Conservation (phyloP, 805 yeast genomes). For the Kazachstania africana region DNA sequence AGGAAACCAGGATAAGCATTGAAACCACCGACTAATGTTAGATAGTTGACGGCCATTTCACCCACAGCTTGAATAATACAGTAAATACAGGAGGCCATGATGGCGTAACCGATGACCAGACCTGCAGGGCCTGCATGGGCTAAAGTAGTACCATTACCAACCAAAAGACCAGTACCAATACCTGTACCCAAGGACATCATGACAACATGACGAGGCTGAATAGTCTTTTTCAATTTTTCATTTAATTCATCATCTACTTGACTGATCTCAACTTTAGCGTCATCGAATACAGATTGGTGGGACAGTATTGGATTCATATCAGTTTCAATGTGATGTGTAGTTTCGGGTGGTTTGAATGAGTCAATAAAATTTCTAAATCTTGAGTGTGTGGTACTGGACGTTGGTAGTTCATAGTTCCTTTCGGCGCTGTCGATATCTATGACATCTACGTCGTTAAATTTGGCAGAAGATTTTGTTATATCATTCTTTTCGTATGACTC, state of each 20-base stretch:
- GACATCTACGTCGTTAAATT: no score
- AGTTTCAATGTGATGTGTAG: background rate
- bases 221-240: constrained; percentile 26
- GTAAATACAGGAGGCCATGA: constrained; percentile 48
- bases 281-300: background rate
- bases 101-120: constrained; percentile 41
- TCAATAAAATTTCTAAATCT: constrained; percentile 8
- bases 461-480: no score
- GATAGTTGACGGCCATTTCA: constrained; percentile 52
- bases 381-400: no score
- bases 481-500: no score
- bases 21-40: constrained; percentile 50
- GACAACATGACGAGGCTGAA: constrained; percentile 40
- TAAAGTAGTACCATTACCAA: constrained; percentile 43
- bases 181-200: constrained; percentile 80
- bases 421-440: no score
- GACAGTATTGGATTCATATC: no score
- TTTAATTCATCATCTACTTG: constrained; percentile 3
- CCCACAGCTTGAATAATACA: constrained; percentile 54
- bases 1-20: constrained; percentile 45
- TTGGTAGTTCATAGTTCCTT: no score
- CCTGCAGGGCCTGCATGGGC: constrained; percentile 37
- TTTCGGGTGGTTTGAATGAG: constrained; percentile 14
- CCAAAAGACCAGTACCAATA: constrained; percentile 64
- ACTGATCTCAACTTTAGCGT: constrained; percentile 1